phyloP scores from a whole-genome alignment of 176 grass and related monocot species.

The Triticum urartu region DNA sequence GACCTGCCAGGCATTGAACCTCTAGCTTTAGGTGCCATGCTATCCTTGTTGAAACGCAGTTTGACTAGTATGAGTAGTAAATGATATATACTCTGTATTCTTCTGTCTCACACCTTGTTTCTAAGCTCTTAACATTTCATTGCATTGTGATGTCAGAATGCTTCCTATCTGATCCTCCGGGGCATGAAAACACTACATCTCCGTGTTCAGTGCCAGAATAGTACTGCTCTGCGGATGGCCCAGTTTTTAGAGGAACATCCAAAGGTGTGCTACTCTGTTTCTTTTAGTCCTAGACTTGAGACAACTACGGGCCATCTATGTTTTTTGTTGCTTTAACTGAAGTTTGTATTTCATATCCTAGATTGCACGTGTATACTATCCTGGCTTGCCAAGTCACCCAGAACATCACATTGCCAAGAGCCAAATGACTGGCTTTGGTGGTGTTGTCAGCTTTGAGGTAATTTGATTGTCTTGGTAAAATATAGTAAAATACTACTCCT shows the following conservation, averaged over 20 bases:
- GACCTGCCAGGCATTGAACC: neutral
- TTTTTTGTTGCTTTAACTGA: slow-evolving; percentile 15
- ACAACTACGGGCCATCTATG: neutral
- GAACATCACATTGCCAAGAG: slow-evolving; percentile 97
- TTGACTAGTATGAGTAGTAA: neutral
- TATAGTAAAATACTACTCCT: neutral
- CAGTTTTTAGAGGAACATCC: slow-evolving; percentile 99
- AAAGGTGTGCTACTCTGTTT: slow-evolving; percentile 44
- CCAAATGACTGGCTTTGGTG: slow-evolving; percentile 99
- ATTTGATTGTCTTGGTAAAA: neutral
- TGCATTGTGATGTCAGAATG: slow-evolving; percentile 68
- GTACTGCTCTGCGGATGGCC: slow-evolving; percentile 91
- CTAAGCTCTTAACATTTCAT: neutral
- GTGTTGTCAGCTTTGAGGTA: slow-evolving; percentile 99
- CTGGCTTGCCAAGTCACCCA: slow-evolving; percentile 91
- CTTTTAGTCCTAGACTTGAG: neutral
- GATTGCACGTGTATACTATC: slow-evolving; percentile 90
- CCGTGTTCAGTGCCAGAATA: slow-evolving; percentile 94
- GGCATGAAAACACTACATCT: slow-evolving; percentile 99
- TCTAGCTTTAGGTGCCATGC: neutral
- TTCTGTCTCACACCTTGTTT: neutral
- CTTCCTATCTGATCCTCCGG: slow-evolving; percentile 85
- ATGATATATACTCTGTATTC: neutral
- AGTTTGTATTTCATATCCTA: slow-evolving; percentile 26
- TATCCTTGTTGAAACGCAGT: neutral